phyloP scores from a whole-genome alignment of 345 rosid species.

The Angophora floribunda region DNA sequence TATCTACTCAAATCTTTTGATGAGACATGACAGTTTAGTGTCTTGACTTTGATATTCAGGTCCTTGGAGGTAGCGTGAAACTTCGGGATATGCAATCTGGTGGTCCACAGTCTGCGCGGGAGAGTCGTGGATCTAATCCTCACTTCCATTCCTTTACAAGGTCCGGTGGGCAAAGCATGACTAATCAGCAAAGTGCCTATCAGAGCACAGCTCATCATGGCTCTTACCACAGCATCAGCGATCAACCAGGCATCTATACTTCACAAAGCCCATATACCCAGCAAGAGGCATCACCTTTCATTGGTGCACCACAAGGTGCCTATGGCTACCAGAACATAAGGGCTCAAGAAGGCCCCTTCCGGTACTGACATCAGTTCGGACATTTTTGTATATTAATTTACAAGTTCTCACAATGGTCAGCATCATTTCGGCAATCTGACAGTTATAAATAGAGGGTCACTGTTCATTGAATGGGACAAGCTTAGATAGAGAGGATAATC shows the following conservation, averaged over 20 bases:
- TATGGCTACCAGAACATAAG: neutral
- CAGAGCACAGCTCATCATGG: constrained; percentile 17
- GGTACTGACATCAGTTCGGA: constrained; percentile 6
- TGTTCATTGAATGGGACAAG: neutral
- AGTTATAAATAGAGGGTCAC: neutral
- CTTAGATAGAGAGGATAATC: neutral
- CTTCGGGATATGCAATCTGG: constrained; percentile 16
- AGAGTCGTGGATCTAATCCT: constrained; percentile 1
- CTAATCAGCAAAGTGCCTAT: constrained; percentile 8
- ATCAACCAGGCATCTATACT: neutral
- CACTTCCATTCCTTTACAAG: neutral
- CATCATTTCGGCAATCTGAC: neutral
- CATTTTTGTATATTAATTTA: constrained; percentile 14
- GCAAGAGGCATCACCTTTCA: constrained; percentile 6
- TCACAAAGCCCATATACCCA: constrained; percentile 16
- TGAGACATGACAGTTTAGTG: neutral
- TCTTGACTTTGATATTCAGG: neutral
- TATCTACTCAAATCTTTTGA: neutral
- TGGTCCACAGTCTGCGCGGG: constrained; percentile 6
- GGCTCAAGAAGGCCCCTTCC: constrained; percentile 16
- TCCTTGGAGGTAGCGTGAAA: constrained; percentile 18
- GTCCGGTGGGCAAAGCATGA: constrained; percentile 6
- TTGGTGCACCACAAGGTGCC: constrained; percentile 2
- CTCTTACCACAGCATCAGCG: neutral
- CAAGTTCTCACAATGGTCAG: neutral